phyloP scores from a whole-genome alignment of 164 flowering plant genomes.

The Taxillus chinensis region DNA sequence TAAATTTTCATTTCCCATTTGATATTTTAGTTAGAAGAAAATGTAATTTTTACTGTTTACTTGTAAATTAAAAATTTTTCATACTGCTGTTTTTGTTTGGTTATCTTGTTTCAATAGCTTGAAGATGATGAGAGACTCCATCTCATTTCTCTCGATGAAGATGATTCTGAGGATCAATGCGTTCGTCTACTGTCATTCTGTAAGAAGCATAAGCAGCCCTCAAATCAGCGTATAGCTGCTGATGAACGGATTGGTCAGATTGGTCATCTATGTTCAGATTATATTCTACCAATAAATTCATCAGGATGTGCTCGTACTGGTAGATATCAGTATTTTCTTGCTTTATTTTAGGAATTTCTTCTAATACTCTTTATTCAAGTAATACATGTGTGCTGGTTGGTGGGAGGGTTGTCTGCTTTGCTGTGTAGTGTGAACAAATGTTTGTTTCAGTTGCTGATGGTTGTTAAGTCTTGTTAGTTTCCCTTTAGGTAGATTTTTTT shows the following conservation, averaged over 20 bases:
- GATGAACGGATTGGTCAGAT: constrained; percentile 33
- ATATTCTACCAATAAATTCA: constrained; percentile 60
- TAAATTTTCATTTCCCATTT: too few relatives aligned
- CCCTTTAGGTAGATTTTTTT: neutral
- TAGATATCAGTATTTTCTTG: constrained; percentile 15
- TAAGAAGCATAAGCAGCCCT: constrained; percentile 79
- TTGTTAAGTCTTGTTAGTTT: neutral
- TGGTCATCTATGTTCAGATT: constrained; percentile 34
- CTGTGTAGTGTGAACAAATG: too few relatives aligned
- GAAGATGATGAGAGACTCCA: constrained; percentile 79
- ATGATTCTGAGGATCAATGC: constrained; percentile 69
- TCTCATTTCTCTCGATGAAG: constrained; percentile 69
- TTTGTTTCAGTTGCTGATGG: too few relatives aligned
- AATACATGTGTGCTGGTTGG: too few relatives aligned
- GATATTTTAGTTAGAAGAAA: too few relatives aligned
- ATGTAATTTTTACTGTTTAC: too few relatives aligned
- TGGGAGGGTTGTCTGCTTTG: too few relatives aligned
- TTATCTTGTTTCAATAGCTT: constrained; percentile 36
- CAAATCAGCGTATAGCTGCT: constrained; percentile 41
- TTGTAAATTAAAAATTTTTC: too few relatives aligned
- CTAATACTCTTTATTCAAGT: too few relatives aligned
- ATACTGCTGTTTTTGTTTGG: neutral
- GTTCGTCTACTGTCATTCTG: constrained; percentile 89
- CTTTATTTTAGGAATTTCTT: neutral
- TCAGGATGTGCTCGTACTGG: constrained; percentile 97